These are phyloP conservation scores for Kwoniella dendrophila DNA, from an alignment of 768 basidiomycete genomes.

Conservation along the genomic window DNA sequence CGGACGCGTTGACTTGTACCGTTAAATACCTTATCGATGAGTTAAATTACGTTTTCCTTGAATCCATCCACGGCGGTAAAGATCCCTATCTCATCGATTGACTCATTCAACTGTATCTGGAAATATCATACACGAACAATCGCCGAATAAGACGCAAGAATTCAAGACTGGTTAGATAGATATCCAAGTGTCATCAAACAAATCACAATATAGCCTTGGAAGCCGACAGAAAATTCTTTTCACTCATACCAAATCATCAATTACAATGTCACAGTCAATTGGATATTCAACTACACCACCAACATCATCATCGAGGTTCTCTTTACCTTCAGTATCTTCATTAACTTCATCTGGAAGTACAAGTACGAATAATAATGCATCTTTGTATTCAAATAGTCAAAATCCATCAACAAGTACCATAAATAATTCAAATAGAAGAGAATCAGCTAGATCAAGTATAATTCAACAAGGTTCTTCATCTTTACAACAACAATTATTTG, in stretches of 20 bases:
- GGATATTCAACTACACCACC: conserved; percentile 12
- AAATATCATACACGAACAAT: too few relatives aligned
- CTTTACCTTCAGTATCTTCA: conserved; percentile 28
- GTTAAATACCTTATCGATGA: too few relatives aligned
- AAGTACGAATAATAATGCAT: not conserved
- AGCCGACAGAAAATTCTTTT: too few relatives aligned
- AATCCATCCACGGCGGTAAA: too few relatives aligned
- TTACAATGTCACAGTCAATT: conserved; percentile 17
- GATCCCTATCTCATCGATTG: too few relatives aligned
- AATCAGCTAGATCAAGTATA: conserved; percentile 13
- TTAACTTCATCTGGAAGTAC: conserved; percentile 12
- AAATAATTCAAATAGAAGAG: conserved; percentile 14
- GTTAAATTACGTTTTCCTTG: too few relatives aligned
- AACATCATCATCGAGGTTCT: conserved; percentile 33
- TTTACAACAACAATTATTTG: conserved; percentile 35
- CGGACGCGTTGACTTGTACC: too few relatives aligned
- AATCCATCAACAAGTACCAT: conserved; percentile 27
- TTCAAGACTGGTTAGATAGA: too few relatives aligned
- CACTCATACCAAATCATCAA: not conserved
- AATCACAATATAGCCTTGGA: too few relatives aligned
- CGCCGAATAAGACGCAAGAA: too few relatives aligned
- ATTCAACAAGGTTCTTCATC: conserved; percentile 21
- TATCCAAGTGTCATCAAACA: too few relatives aligned
- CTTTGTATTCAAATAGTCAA: conserved; percentile 30
- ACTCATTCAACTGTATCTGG: too few relatives aligned